Conservation (phyloP, 2,329 filamentous ascomycete species). For the Chalaropsis thielavioides region DNA sequence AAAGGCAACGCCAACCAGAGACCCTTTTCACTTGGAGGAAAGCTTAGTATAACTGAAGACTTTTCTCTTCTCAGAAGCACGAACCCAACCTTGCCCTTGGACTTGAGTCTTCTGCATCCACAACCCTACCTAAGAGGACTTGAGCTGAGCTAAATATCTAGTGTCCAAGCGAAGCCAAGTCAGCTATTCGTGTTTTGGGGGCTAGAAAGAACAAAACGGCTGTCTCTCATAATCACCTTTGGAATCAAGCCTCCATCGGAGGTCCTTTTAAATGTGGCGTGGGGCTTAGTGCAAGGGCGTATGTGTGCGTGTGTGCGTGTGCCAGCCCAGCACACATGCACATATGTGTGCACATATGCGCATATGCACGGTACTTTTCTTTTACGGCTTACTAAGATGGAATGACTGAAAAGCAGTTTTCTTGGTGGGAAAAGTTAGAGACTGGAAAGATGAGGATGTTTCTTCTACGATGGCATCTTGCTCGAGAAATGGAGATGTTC, state of each 20-base stretch:
- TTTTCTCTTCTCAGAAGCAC: too few species aligned
- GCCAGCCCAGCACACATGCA: neutral
- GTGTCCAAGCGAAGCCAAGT: neutral
- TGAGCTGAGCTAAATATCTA: neutral
- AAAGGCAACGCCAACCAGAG: neutral
- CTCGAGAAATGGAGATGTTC: neutral
- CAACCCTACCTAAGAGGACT: neutral
- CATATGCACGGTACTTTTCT: conserved; percentile 3
- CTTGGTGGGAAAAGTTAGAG: neutral
- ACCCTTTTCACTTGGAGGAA: neutral
- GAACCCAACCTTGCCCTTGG: neutral
- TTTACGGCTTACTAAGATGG: neutral
- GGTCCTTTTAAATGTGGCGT: neutral
- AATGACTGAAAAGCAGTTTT: neutral
- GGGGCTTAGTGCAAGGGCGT: neutral
- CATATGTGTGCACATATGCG: too few species aligned
- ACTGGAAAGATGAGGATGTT: neutral
- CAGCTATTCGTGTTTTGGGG: neutral
- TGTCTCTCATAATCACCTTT: neutral
- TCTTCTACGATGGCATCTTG: neutral
- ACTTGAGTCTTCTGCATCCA: neutral
- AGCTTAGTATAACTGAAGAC: neutral
- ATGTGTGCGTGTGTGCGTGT: too few species aligned
- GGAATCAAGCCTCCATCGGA: neutral
- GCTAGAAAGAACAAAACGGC: neutral